Evolutionary conservation across 805 yeast genomes (phyloP).

Genomic region (Brettanomyces sp.): DNA sequence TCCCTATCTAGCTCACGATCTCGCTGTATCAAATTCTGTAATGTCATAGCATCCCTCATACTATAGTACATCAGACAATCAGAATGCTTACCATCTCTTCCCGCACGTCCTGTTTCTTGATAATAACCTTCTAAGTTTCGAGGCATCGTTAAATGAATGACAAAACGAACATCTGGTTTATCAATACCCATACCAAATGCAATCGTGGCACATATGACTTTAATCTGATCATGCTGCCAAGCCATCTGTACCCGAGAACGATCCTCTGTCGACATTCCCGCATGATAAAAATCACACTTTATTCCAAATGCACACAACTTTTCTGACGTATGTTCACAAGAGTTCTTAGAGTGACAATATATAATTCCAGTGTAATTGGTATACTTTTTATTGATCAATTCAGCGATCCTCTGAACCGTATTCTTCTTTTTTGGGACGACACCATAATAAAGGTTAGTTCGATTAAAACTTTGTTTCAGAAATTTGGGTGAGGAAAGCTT

Average conservation of each 20-base stretch:
- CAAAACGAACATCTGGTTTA: conserved; percentile 90
- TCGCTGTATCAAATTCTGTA: conserved; percentile 68
- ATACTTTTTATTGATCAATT: conserved; percentile 43
- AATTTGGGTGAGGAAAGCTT: conserved; percentile 51
- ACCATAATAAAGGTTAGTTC: conserved; percentile 76
- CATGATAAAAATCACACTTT: conserved; percentile 76
- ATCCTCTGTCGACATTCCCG: conserved; percentile 82
- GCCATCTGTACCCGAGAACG: conserved; percentile 59
- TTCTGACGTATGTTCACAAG: conserved; percentile 76
- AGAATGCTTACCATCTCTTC: conserved; percentile 82
- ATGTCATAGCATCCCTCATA: conserved; percentile 66
- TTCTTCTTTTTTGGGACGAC: conserved; percentile 57
- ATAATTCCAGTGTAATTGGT: conserved; percentile 71
- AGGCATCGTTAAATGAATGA: conserved; percentile 81
- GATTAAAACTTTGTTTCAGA: conserved; percentile 84
- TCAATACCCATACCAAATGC: conserved; percentile 99
- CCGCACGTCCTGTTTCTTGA: conserved; percentile 98
- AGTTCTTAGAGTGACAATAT: conserved; percentile 82
- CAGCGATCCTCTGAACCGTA: conserved; percentile 47
- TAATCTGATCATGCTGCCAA: conserved; percentile 71
- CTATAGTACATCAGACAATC: conserved; percentile 78
- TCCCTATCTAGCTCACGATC: conserved; percentile 58
- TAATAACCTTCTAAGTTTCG: conserved; percentile 91
- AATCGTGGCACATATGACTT: conserved; percentile 90
- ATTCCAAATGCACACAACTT: conserved; percentile 53